A percentile compares a stretch with the other conserved stretches of the same genome.
phyloP scores from a whole-genome alignment of 2,329 filamentous ascomycete species.

The Calonectria multiphialidica region DNA sequence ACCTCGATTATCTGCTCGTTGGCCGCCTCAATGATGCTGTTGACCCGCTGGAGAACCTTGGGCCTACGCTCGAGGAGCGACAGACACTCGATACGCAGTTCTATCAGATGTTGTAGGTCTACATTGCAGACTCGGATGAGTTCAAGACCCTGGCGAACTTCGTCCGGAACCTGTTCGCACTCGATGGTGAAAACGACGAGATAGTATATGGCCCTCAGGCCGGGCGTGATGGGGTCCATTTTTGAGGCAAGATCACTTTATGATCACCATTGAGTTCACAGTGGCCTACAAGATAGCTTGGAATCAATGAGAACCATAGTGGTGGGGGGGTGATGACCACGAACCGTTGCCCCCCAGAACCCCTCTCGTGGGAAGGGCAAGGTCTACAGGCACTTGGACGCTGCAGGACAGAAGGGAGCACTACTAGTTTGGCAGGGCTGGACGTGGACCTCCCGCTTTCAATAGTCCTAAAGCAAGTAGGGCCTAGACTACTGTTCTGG shows the following conservation, averaged over 20 bases:
- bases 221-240: not conserved
- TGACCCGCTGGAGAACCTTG: slow-evolving; percentile 42
- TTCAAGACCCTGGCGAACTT: slow-evolving; percentile 45
- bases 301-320: not conserved
- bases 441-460: not conserved
- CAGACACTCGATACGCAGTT: slow-evolving; percentile 45
- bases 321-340: not conserved
- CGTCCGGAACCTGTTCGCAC: slow-evolving; percentile 41
- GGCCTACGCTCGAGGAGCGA: slow-evolving; percentile 38
- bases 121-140: slow-evolving; percentile 47
- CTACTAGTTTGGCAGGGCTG: not conserved
- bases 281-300: not conserved
- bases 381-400: not conserved
- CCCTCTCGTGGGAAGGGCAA: not conserved
- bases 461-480: not conserved
- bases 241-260: not conserved
- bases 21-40: slow-evolving; percentile 45
- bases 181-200: slow-evolving; percentile 35
- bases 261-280: not conserved
- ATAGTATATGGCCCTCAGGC: slow-evolving; percentile 25
- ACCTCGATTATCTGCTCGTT: slow-evolving; percentile 43
- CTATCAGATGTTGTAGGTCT: slow-evolving; percentile 49
- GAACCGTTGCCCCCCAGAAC: not conserved
- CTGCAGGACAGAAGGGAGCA: not conserved
- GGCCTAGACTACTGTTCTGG: not conserved